phyloP scores from a whole-genome alignment of 345 rosid species.

The Citrus unshiu region DNA sequence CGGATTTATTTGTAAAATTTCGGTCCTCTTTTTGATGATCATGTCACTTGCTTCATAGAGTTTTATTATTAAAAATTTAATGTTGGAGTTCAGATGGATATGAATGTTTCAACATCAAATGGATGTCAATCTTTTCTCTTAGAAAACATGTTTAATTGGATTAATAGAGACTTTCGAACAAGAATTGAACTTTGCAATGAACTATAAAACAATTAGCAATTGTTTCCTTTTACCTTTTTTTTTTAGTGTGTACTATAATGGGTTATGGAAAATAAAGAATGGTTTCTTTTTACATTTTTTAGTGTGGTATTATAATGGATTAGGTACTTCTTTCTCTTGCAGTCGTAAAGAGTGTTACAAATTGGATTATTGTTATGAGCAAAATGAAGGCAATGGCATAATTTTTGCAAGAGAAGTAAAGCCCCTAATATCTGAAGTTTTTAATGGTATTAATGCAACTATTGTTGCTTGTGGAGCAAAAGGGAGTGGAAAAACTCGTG shows the following conservation, averaged over 20 bases:
- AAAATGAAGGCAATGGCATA: conserved; percentile 29
- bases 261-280: not conserved
- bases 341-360: conserved; percentile 48
- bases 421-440: conserved; percentile 46
- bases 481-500: conserved; percentile 55
- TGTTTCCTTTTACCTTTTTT: not conserved
- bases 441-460: conserved; percentile 52
- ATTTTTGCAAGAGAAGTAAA: conserved; percentile 53
- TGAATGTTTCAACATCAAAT: not conserved
- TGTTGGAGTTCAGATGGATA: not conserved
- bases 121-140: not conserved
- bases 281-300: not conserved
- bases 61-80: not conserved
- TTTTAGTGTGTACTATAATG: not conserved
- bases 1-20: not conserved
- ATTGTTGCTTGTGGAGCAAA: conserved; percentile 72
- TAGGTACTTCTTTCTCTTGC: conserved; percentile 17
- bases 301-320: not conserved
- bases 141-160: not conserved
- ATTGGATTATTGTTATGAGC: conserved; percentile 54
- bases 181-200: not conserved
- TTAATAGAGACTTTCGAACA: not conserved
- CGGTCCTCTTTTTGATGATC: not conserved
- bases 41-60: not conserved
- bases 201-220: not conserved